These are phyloP conservation scores for Scalesia atractyloides DNA, from an alignment of 129 eudicot genomes.

Conservation along the genomic window DNA sequence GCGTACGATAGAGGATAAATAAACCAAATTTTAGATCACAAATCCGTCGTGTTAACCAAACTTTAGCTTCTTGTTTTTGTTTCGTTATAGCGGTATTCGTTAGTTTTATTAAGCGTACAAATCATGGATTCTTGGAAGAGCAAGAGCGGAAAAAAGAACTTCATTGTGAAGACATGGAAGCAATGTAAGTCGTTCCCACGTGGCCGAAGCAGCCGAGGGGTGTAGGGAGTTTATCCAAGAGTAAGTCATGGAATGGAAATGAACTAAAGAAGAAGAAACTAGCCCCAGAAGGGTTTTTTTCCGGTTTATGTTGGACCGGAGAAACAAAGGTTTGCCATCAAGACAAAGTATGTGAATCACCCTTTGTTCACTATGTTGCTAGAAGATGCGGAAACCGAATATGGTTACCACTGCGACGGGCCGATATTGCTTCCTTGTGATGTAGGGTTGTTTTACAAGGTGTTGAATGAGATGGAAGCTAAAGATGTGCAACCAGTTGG, in stretches of 20 bases:
- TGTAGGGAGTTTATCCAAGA: constrained; percentile 24
- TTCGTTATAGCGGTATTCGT: neutral
- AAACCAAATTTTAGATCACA: neutral
- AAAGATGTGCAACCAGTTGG: constrained; percentile 17
- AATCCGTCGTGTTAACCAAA: neutral
- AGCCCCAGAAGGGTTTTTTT: constrained; percentile 60
- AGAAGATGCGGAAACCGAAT: constrained; percentile 74
- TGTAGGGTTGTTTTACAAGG: constrained; percentile 53
- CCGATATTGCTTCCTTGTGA: constrained; percentile 79
- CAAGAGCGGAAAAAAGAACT: constrained; percentile 37
- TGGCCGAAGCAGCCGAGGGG: neutral
- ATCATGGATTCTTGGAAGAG: constrained; percentile 29
- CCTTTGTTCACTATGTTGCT: constrained; percentile 69
- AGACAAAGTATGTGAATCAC: constrained; percentile 53
- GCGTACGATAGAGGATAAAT: constrained; percentile 40
- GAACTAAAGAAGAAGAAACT: constrained; percentile 9
- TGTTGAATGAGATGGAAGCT: constrained; percentile 63
- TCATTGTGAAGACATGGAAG: constrained; percentile 54
- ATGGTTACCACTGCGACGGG: constrained; percentile 59
- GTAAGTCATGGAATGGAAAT: constrained; percentile 46
- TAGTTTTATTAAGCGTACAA: neutral
- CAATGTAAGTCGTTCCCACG: constrained; percentile 42
- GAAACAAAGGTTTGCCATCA: constrained; percentile 66
- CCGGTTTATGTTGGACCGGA: constrained; percentile 75
- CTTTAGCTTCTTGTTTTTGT: neutral